A percentile compares a stretch with the other conserved stretches of the same genome.
These are phyloP conservation scores for Ascochyta clinopodiicola DNA, from an alignment of 2,329 filamentous ascomycete species.

Conservation along the genomic window DNA sequence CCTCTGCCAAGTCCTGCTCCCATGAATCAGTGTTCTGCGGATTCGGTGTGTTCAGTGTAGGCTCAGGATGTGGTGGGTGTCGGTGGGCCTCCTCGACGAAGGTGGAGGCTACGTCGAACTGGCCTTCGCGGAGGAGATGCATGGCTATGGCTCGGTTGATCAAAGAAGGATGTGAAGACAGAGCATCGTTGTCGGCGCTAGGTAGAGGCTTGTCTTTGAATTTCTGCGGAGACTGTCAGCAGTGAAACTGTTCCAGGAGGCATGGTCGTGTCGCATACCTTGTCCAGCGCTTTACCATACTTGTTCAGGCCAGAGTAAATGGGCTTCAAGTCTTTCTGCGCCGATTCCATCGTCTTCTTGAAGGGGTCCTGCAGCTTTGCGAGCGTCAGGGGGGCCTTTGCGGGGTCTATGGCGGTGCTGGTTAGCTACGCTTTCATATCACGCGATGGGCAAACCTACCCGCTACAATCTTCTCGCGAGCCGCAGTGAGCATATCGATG, in stretches of 20 bases:
- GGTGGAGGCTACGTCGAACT: conserved; percentile 85
- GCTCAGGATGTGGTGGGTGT: conserved; percentile 51
- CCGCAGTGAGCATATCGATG: conserved; percentile 76
- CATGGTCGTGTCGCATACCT: conserved; percentile 58
- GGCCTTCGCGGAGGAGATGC: conserved; percentile 93
- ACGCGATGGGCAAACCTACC: conserved; percentile 49
- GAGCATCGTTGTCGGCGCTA: conserved; percentile 79
- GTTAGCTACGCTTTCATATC: conserved; percentile 23
- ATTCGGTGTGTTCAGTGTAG: conserved; percentile 45
- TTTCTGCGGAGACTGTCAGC: conserved; percentile 53
- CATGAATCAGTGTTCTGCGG: conserved; percentile 42
- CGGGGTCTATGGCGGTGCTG: conserved; percentile 61
- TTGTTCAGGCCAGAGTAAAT: conserved; percentile 82
- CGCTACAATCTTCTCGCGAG: conserved; percentile 74
- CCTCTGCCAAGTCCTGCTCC: conserved; percentile 58
- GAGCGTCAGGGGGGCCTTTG: conserved; percentile 74
- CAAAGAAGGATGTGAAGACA: conserved; percentile 75
- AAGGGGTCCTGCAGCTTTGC: conserved; percentile 86
- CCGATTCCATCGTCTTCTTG: conserved; percentile 78
- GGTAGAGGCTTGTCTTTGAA: conserved; percentile 70
- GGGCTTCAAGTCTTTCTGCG: conserved; percentile 82
- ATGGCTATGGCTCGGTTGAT: conserved; percentile 95
- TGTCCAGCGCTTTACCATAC: conserved; percentile 85
- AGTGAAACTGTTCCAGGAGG: not conserved
- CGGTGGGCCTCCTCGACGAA: conserved; percentile 76